These are phyloP conservation scores for Calonectria crousiana DNA, from an alignment of 2,329 filamentous ascomycete species.

Conservation along the genomic window DNA sequence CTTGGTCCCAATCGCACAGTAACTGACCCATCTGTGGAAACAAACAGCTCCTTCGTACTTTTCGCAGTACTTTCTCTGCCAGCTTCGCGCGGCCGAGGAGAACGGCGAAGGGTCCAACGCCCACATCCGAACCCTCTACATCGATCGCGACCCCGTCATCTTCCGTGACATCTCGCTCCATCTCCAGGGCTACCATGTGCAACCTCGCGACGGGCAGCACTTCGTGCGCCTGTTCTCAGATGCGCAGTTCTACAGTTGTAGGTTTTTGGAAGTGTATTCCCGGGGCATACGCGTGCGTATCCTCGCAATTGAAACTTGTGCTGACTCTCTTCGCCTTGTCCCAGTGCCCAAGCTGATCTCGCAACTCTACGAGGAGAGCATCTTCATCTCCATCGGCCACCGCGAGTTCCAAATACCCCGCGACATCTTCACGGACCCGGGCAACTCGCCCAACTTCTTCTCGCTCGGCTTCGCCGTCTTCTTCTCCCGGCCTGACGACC, in stretches of 20 bases:
- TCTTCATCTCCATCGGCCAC: slow-evolving; percentile 91
- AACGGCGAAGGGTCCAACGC: slow-evolving; percentile 64
- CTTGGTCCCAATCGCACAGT: not conserved
- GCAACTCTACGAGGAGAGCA: slow-evolving; percentile 90
- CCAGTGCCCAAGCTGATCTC: slow-evolving; percentile 88
- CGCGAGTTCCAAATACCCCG: slow-evolving; percentile 90
- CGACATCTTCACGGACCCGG: slow-evolving; percentile 85
- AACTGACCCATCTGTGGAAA: slow-evolving; percentile 23
- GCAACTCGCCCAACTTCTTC: slow-evolving; percentile 97
- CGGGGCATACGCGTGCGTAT: not conserved
- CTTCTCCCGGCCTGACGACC: slow-evolving; percentile 82
- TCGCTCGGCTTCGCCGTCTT: slow-evolving; percentile 90
- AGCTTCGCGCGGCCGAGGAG: slow-evolving; percentile 75
- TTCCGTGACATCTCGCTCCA: slow-evolving; percentile 92
- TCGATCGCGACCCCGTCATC: slow-evolving; percentile 90
- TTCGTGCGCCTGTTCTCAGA: slow-evolving; percentile 95
- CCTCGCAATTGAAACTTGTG: not conserved
- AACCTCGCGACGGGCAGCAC: slow-evolving; percentile 83
- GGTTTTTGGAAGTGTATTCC: slow-evolving; percentile 42
- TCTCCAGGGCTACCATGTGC: slow-evolving; percentile 91
- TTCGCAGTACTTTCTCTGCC: slow-evolving; percentile 91
- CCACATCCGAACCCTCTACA: slow-evolving; percentile 85
- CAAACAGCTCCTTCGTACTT: slow-evolving; percentile 90
- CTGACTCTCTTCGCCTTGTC: not conserved
- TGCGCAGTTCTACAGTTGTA: slow-evolving; percentile 92